A percentile compares a stretch with the other conserved stretches of the same genome.
These are phyloP conservation scores for Helianthus tuberosus DNA, from an alignment of 129 eudicot genomes.

Conservation along the genomic window DNA sequence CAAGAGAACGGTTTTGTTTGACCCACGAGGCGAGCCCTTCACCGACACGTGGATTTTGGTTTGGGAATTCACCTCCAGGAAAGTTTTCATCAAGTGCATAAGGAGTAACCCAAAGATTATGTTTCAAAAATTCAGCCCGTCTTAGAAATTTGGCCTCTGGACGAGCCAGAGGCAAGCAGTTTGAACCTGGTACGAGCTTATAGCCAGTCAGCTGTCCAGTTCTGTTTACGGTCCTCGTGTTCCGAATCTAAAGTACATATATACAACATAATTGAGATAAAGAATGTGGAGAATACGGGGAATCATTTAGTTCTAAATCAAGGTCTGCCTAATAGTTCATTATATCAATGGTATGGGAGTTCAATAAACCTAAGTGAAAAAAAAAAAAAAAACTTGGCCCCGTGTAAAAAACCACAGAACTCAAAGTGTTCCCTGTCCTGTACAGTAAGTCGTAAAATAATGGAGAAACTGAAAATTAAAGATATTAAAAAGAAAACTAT, in stretches of 20 bases:
- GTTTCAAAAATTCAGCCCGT: conserved; percentile 84
- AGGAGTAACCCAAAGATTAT: conserved; percentile 86
- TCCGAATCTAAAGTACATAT: conserved; percentile 54
- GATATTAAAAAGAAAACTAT: too few species aligned
- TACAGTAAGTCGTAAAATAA: too few species aligned
- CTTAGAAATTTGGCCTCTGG: conserved; percentile 84
- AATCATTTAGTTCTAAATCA: too few species aligned
- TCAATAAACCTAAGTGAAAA: too few species aligned
- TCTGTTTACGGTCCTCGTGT: conserved; percentile 81
- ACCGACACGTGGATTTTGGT: conserved; percentile 93
- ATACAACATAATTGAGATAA: neutral
- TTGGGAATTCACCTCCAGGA: conserved; percentile 94
- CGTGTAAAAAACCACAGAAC: too few species aligned
- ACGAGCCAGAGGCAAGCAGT: conserved; percentile 84
- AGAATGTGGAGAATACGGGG: neutral
- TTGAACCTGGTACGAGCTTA: conserved; percentile 85
- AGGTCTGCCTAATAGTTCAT: too few species aligned
- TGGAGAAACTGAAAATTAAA: too few species aligned
- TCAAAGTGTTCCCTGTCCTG: too few species aligned
- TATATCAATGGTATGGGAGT: too few species aligned
- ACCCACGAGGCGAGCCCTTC: conserved; percentile 91
- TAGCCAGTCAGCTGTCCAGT: conserved; percentile 89
- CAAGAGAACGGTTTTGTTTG: conserved; percentile 72
- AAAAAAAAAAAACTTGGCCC: too few species aligned
- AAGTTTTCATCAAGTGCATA: conserved; percentile 72